Evolutionary conservation across 495 filamentous ascomycete species (phyloP).

Genomic region (Lophiotrema nucula): DNA sequence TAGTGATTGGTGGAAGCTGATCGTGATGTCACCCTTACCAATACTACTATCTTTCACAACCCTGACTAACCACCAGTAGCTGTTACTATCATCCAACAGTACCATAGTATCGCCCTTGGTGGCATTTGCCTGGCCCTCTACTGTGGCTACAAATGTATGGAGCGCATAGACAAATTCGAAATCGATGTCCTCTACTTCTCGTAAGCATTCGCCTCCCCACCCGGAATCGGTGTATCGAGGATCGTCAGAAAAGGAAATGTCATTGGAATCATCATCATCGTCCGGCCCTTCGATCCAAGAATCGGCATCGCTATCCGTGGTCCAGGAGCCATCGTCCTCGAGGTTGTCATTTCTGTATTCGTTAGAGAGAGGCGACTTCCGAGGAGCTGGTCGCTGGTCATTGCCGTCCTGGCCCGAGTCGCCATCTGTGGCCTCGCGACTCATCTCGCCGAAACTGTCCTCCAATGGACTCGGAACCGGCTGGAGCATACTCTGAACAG

Average conservation of each 20-base stretch:
- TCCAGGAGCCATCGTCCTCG: slow-evolving; percentile 34
- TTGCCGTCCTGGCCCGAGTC: no score
- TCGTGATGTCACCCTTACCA: slow-evolving; percentile 54
- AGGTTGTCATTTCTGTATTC: slow-evolving; percentile 5
- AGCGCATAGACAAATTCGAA: slow-evolving; percentile 99
- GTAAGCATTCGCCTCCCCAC: slow-evolving; percentile 78
- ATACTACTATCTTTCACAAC: slow-evolving; percentile 97
- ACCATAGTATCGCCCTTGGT: slow-evolving; percentile 99
- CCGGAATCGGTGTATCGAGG: slow-evolving; percentile 63
- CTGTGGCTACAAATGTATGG: slow-evolving; percentile 95
- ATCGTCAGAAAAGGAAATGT: slow-evolving; percentile 51
- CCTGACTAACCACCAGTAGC: slow-evolving; percentile 98
- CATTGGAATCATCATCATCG: slow-evolving; percentile 53
- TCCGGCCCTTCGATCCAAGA: slow-evolving; percentile 20
- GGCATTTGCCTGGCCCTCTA: slow-evolving; percentile 97
- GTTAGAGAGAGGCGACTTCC: no score
- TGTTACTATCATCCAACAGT: slow-evolving; percentile 98
- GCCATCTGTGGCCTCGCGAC: no score
- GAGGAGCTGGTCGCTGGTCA: no score
- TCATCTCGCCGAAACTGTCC: background rate
- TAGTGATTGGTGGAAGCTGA: background rate
- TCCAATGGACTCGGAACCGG: slow-evolving; percentile 43
- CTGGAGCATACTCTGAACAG: slow-evolving; percentile 42
- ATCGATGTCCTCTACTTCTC: slow-evolving; percentile 91
- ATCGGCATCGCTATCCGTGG: slow-evolving; percentile 36